Conservation (phyloP, 768 basidiomycete species). For the Lactarius trivialis region DNA sequence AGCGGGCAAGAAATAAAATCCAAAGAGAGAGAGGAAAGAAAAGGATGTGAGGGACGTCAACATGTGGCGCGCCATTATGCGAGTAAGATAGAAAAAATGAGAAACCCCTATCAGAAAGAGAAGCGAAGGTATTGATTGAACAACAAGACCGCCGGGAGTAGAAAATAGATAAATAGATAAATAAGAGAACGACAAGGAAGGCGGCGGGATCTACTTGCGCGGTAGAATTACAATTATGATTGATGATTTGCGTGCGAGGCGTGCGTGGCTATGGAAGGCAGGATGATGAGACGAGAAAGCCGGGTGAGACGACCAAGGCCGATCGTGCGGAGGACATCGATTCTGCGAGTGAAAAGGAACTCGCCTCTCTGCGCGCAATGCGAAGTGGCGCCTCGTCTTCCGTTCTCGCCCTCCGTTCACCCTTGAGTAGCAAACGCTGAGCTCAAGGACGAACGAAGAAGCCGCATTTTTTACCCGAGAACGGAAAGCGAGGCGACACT, state of each 20-base stretch:
- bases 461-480: background rate
- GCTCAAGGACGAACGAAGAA: constrained; percentile 1
- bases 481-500: background rate
- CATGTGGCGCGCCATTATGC: background rate
- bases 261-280: background rate
- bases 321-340: background rate
- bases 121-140: background rate
- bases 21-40: background rate
- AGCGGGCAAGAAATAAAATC: background rate
- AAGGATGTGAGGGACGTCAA: background rate
- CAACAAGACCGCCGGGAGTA: background rate
- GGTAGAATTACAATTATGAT: background rate
- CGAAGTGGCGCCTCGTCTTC: background rate
- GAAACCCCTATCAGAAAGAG: background rate
- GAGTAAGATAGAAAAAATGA: background rate
- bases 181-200: background rate
- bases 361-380: background rate
- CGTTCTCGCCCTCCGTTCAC: constrained; percentile 2
- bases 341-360: background rate
- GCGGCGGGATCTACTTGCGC: background rate
- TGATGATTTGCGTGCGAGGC: background rate
- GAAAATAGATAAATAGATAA: background rate
- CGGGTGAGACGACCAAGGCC: background rate
- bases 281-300: background rate
- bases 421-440: background rate